Percentiles rank a stretch among this genome's conserved stretches.
Conservation (phyloP, 2,329 filamentous ascomycete species). For the Blumeria hordei region DNA sequence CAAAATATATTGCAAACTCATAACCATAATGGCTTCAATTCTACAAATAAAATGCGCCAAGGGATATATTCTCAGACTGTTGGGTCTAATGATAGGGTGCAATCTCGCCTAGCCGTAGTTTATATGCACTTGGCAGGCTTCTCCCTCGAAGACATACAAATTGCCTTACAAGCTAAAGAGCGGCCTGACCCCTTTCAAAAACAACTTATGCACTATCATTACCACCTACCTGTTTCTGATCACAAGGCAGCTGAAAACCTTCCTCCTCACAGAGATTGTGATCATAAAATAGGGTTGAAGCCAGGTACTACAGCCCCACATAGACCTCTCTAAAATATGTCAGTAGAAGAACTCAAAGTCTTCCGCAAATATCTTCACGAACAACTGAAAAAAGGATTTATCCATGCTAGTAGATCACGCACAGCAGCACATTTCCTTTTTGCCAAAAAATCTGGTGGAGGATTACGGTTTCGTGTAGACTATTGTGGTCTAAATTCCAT, state of each 20-base stretch:
- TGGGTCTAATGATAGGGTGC: not conserved
- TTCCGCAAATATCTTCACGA: not conserved
- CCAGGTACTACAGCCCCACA: not conserved
- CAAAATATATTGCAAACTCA: not conserved
- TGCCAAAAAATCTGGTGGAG: not conserved
- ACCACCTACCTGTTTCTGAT: not conserved
- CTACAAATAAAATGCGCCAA: not conserved
- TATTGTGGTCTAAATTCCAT: not conserved
- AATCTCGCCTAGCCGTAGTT: not conserved
- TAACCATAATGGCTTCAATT: not conserved
- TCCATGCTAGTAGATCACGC: not conserved
- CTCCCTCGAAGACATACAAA: no score
- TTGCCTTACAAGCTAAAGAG: not conserved
- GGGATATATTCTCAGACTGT: not conserved
- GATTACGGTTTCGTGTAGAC: not conserved
- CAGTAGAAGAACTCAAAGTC: not conserved
- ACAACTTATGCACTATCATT: not conserved
- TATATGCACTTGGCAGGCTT: no score
- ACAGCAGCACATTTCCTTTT: not conserved
- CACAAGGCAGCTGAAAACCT: not conserved
- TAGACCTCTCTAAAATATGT: not conserved
- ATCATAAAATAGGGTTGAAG: not conserved
- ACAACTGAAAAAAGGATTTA: not conserved
- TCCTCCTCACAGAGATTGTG: not conserved
- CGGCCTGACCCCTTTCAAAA: not conserved